Conservation (phyloP, 441 rosid genomes). For the Pelargonium australe region DNA sequence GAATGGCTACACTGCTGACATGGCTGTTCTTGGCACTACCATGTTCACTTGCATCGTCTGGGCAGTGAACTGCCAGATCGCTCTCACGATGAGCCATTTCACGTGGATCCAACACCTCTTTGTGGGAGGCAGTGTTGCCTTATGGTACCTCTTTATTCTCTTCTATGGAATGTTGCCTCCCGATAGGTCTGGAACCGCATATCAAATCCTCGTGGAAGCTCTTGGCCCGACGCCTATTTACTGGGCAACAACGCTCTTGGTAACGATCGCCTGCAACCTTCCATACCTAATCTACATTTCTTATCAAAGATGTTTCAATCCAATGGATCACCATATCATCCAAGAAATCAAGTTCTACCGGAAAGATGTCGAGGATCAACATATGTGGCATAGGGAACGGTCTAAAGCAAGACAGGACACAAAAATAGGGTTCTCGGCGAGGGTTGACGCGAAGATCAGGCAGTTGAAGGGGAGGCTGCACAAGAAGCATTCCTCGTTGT, state of each 20-base stretch:
- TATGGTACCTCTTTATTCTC: slow-evolving; percentile 57
- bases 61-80: slow-evolving; percentile 61
- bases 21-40: slow-evolving; percentile 36
- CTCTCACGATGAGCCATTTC: slow-evolving; percentile 52
- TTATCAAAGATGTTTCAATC: slow-evolving; percentile 37
- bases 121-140: slow-evolving; percentile 58
- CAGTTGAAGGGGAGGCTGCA: slow-evolving; percentile 61
- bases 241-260: slow-evolving; percentile 40
- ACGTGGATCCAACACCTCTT: slow-evolving; percentile 68
- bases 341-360: slow-evolving; percentile 56
- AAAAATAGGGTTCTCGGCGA: slow-evolving; percentile 50
- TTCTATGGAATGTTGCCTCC: slow-evolving; percentile 46
- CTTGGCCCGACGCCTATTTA: slow-evolving; percentile 42
- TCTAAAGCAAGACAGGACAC: slow-evolving; percentile 37
- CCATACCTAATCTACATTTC: slow-evolving; percentile 42
- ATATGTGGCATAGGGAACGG: slow-evolving; percentile 51
- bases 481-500: slow-evolving; percentile 50
- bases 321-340: slow-evolving; percentile 63
- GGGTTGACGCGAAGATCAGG: slow-evolving; percentile 62
- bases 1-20: slow-evolving; percentile 42
- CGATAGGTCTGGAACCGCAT: slow-evolving; percentile 26
- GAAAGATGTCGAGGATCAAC: slow-evolving; percentile 39
- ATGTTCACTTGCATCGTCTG: slow-evolving; percentile 56
- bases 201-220: slow-evolving; percentile 35
- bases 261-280: slow-evolving; percentile 36